These are phyloP conservation scores for Aspergillus indologenus DNA, from an alignment of 495 filamentous ascomycete genomes.

Conservation along the genomic window DNA sequence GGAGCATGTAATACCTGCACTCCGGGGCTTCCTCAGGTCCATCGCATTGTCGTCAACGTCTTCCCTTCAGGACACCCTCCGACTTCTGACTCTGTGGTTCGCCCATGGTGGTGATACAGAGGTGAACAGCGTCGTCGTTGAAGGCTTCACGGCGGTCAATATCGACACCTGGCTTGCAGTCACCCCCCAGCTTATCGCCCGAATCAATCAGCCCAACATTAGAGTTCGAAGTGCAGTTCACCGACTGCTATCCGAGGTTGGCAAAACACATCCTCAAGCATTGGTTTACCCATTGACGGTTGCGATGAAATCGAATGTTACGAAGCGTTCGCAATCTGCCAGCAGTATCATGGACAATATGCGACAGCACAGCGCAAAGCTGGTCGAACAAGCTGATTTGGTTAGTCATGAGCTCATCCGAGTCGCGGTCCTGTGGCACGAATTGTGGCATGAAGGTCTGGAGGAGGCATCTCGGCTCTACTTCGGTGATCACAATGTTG, in stretches of 20 bases:
- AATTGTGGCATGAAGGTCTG: constrained; percentile 97
- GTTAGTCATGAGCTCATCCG: constrained; percentile 94
- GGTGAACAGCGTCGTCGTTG: constrained; percentile 80
- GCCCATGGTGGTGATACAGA: constrained; percentile 84
- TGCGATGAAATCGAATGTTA: constrained; percentile 88
- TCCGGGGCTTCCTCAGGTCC: constrained; percentile 92
- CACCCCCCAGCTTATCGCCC: constrained; percentile 93
- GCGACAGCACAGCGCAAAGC: constrained; percentile 87
- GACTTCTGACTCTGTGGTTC: constrained; percentile 94
- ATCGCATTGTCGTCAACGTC: constrained; percentile 88
- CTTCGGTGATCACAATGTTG: constrained; percentile 93
- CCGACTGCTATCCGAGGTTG: constrained; percentile 84
- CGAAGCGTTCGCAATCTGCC: constrained; percentile 78
- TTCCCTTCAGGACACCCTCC: constrained; percentile 90
- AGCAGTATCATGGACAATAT: constrained; percentile 95
- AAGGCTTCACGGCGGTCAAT: constrained; percentile 85
- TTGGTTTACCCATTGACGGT: constrained; percentile 99
- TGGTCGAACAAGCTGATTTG: constrained; percentile 92
- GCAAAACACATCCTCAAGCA: constrained; percentile 92
- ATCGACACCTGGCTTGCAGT: constrained; percentile 98
- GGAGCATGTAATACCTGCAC: constrained; percentile 89
- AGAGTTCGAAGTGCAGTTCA: constrained; percentile 86
- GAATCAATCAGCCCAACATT: constrained; percentile 91
- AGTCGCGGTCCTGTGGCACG: constrained; percentile 96
- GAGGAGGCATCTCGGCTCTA: constrained; percentile 91